Conservation (phyloP, 208 protist genomes). For the Leptomonas pyrrhocoris region DNA sequence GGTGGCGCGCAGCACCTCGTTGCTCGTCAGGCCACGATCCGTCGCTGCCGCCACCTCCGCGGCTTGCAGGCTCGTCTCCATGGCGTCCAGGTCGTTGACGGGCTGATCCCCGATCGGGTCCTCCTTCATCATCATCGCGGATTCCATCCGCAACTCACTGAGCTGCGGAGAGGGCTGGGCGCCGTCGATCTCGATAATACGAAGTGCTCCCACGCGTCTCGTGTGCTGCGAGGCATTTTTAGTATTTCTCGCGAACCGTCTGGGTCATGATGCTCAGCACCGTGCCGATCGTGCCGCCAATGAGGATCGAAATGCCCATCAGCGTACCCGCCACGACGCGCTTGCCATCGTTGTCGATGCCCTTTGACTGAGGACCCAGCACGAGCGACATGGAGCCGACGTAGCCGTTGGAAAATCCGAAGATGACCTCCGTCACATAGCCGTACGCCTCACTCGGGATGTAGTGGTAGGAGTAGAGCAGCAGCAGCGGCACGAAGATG, state of each 20-base stretch:
- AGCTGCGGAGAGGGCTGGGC: too few relatives aligned
- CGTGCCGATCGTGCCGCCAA: conserved; percentile 45
- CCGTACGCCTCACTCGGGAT: conserved; percentile 50
- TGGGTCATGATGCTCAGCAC: conserved; percentile 56
- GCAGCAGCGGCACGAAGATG: conserved; percentile 58
- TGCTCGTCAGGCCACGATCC: too few relatives aligned
- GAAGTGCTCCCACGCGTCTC: too few relatives aligned
- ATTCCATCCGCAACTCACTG: too few relatives aligned
- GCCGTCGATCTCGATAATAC: not conserved
- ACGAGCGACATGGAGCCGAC: conserved; percentile 52
- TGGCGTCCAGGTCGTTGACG: too few relatives aligned
- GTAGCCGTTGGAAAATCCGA: conserved; percentile 67
- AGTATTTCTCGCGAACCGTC: conserved; percentile 30
- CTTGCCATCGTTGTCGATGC: conserved; percentile 45
- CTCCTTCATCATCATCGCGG: too few relatives aligned
- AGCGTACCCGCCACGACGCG: conserved; percentile 61
- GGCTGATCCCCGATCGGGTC: too few relatives aligned
- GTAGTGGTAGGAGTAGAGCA: conserved; percentile 62
- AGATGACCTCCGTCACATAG: conserved; percentile 60
- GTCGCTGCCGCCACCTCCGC: too few relatives aligned
- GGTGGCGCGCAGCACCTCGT: too few relatives aligned
- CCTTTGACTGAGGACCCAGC: conserved; percentile 39
- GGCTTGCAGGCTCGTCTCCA: too few relatives aligned
- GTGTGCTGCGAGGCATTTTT: too few relatives aligned
- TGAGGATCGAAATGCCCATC: conserved; percentile 59